Base-by-base conservation (phyloP, 129 eudicot species). In the Ambrosia trifida region DNA sequence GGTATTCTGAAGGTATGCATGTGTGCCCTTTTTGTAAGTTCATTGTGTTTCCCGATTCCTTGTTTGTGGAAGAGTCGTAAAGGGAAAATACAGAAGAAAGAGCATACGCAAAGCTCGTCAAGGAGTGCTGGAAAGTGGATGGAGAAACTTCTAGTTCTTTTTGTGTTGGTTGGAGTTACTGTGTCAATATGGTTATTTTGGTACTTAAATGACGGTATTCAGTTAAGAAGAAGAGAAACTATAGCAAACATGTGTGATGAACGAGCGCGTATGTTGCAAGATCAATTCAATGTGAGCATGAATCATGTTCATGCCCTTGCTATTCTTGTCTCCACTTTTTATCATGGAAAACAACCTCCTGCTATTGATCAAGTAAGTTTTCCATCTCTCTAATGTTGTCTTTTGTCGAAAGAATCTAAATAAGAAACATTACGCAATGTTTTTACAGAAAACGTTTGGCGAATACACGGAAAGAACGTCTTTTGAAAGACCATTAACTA, bases 281-380 rank as follows among this genome's bases (percentile, higher is more conserved):
- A 92, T 79, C 98, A 92, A 73, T 92, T 92, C 77, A 92, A 89
- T 67, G 98, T 89, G 61, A 89, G 98, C 89, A 86, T 92, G 96
- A 92, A 92, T 59, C 98, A 92, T 78, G 96, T 92, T 63, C 96
- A 92, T 60, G 91, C 98, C 4, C 78, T 92, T 40, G 89, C 98
- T 44, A 85, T 92, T 83, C 88, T 92, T 3, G 85, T 92, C 52
- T 89, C 98, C 56, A 85, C 96, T 5, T 92, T 92, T 78, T 85
- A 92, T 81, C 98, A 92, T 68, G 91, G 89, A 71, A 92, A 88
- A 72, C 67, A 83, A 49, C 96, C 96, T 75, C 82, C 98, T 12
- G 98, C 91, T 3, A 89, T 92, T 18, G 91, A 92, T 76, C 96
- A 86, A 84, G 98, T 89, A 81, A 60, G n/a, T 17, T 7, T 69